Base-by-base conservation (phyloP, 2,329 filamentous ascomycete species). In the Colletotrichum orchidophilum region DNA sequence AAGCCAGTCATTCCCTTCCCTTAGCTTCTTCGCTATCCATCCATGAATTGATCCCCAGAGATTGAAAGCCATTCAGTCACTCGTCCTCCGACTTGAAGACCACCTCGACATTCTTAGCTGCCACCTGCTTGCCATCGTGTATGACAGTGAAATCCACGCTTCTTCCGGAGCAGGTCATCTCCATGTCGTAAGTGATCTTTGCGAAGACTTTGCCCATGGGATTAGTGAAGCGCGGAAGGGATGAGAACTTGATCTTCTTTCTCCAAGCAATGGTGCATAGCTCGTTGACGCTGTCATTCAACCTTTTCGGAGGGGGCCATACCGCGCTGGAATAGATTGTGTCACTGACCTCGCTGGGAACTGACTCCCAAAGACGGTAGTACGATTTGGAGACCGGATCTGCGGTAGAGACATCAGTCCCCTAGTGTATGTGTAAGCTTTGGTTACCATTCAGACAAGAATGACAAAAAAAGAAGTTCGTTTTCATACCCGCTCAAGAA, bases 181-280 rank as follows among this genome's bases (percentile, higher is more conserved):
- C 62, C 1, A 79, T 5, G 0, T 67, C 58, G 13, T 18, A 77
- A 0, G 4, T 0, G 0, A 80, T 70, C 3, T 11, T 0, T 0
- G 42, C 55, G 0, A 73, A 76, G 0, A 73, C 27, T 0, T 74
- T 70, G 0, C 75, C 75, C 1, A 62, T 9, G 0, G 49, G 2
- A 46, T 75, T 80, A 0, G 59, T 75, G 18, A 29, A 72, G 0
- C 42, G 62, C 0, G 74, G 74, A 0, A 79, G 71, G 0, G 71
- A 61, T 0, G 74, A 63, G 0, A 75, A 12, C 0, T 35, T 18
- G 0, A 76, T 39, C 0, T 59, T 11, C 2, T 66, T 72, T 2
- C 57, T 73, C 76, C 75, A 80, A 1, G 1, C 53, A 1, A 80
- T 73, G 0, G 2, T 3, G 18, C 78, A 80, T 0, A 80, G 54